Evolutionary conservation across 176 grass and related monocot species (phyloP).

Genomic region (Carex parvula): DNA sequence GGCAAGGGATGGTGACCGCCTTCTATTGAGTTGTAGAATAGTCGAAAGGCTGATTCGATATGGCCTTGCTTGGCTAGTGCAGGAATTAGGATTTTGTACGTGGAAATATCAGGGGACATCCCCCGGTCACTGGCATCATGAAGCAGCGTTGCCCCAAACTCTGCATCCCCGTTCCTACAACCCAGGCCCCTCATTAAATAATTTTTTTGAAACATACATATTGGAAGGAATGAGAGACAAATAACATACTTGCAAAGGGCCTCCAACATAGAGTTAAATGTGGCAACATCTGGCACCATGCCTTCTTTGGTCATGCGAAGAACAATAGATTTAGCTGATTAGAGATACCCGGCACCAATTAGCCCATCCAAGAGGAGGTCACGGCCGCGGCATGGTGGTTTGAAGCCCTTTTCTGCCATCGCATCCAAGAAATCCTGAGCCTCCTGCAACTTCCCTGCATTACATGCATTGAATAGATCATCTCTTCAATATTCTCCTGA

Average conservation of each 20-base stretch:
- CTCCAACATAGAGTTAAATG: constrained; percentile 85
- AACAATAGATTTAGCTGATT: constrained; percentile 79
- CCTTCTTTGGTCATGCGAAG: constrained; percentile 97
- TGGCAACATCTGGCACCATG: constrained; percentile 68
- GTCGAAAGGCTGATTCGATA: constrained; percentile 66
- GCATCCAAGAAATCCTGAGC: constrained; percentile 90
- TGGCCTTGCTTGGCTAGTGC: constrained; percentile 74
- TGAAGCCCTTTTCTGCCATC: constrained; percentile 72
- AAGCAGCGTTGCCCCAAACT: constrained; percentile 55
- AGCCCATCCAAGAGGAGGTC: constrained; percentile 86
- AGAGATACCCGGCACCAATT: constrained; percentile 64
- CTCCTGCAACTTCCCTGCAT: constrained; percentile 65
- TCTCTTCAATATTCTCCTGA: background rate
- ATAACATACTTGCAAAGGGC: constrained; percentile 46
- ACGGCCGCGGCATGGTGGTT: constrained; percentile 64
- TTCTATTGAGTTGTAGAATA: constrained; percentile 74
- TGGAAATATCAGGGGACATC: constrained; percentile 85
- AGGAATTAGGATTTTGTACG: constrained; percentile 83
- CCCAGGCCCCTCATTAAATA: background rate
- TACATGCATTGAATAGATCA: background rate
- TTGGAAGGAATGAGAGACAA: background rate
- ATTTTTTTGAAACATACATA: background rate
- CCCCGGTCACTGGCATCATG: constrained; percentile 58
- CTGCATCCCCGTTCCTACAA: constrained; percentile 44
- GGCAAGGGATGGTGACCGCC: constrained; percentile 80